phyloP scores from a whole-genome alignment of 768 basidiomycete species.

The Lentinula lateritia region DNA sequence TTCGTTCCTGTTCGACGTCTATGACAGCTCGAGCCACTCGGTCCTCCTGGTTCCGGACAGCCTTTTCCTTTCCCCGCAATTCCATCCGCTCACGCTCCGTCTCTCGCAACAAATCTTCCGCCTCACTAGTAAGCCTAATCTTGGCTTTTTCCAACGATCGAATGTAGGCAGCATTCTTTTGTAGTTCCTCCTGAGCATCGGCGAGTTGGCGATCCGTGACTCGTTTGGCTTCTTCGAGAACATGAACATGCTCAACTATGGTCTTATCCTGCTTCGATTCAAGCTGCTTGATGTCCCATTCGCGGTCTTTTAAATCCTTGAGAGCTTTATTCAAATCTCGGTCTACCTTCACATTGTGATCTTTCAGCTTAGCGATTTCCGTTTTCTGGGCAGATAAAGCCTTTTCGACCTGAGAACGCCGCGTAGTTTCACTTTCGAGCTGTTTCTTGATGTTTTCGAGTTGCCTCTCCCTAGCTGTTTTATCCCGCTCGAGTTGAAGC shows the following conservation, averaged over 20 bases:
- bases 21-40: conserved; percentile 47
- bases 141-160: conserved; percentile 85
- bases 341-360: conserved; percentile 66
- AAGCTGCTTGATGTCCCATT: conserved; percentile 84
- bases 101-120: conserved; percentile 76
- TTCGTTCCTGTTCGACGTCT: conserved; percentile 64
- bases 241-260: conserved; percentile 97
- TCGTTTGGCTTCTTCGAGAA: conserved; percentile 91
- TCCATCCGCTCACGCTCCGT: conserved; percentile 66
- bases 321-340: conserved; percentile 76
- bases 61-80: conserved; percentile 66
- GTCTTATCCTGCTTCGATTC: conserved; percentile 91
- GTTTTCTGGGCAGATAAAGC: conserved; percentile 53
- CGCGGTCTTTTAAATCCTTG: conserved; percentile 73
- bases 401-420: conserved; percentile 74
- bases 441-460: conserved; percentile 66
- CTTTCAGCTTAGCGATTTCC: conserved; percentile 65
- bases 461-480: conserved; percentile 47
- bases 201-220: conserved; percentile 88
- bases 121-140: conserved; percentile 64
- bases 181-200: conserved; percentile 74
- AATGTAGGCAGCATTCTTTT: conserved; percentile 69
- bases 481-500: conserved; percentile 78
- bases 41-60: conserved; percentile 54
- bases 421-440: conserved; percentile 66